These are phyloP conservation scores for Solanum neorickii DNA, from an alignment of 257 asterid genomes.

Conservation along the genomic window DNA sequence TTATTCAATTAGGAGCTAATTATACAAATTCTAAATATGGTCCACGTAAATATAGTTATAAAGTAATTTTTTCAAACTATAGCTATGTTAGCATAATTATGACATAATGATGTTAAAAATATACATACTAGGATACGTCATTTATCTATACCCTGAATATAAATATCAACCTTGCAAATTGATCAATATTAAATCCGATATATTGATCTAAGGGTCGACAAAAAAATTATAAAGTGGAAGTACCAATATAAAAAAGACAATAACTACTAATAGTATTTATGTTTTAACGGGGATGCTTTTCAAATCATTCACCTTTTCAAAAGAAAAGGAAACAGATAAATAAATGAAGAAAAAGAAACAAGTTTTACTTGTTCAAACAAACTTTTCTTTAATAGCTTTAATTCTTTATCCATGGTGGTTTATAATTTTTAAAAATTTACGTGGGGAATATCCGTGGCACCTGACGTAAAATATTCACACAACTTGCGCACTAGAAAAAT, in stretches of 20 bases:
- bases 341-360: background rate
- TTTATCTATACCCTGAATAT: background rate
- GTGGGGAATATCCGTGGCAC: slow-evolving; percentile 36
- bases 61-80: too few species aligned
- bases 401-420: background rate
- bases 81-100: too few species aligned
- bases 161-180: background rate
- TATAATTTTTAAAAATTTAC: background rate
- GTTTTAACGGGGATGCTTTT: background rate
- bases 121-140: background rate
- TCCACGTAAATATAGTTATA: too few species aligned
- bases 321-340: background rate
- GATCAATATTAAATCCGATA: background rate
- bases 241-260: background rate
- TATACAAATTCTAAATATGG: too few species aligned
- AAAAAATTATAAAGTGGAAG: background rate
- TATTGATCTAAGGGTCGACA: background rate
- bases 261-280: background rate
- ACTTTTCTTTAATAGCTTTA: background rate
- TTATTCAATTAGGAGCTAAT: too few species aligned
- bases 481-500: slow-evolving; percentile 17
- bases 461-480: background rate
- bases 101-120: background rate
- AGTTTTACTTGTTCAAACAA: background rate
- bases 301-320: background rate